Base-by-base conservation (phyloP, 805 yeast species). In the Jamesozyma jinghongensis region DNA sequence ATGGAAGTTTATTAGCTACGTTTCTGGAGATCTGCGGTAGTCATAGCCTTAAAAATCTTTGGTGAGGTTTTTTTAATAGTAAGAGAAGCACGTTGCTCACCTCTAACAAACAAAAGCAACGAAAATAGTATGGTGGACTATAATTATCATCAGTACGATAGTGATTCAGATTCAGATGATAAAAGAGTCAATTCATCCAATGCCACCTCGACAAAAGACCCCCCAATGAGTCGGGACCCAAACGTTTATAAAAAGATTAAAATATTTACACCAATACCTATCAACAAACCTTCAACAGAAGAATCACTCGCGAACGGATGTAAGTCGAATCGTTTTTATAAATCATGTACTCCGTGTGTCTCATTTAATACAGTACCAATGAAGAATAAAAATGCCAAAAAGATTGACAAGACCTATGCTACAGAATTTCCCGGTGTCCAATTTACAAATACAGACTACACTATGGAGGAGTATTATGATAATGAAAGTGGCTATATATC, bases 341-440 rank as follows among this genome's bases (percentile, higher is more conserved):
- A 40, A 19, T 34, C 20, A 16, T 49, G 44, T 31, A 45, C 43
- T 27, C 59, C 61, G 4, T 53, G 61, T 33, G 61, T 60, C 11
- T 60, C 65, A 1, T 60, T 59, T 41, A 54, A 60, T 40, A 60
- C 65, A 1, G 61, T 59, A 4, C 65, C 65, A 1, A 51, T 52
- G 3, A 37, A 34, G 12, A 48, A 51, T 10, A 41, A 47, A 14
- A 41, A 39, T 5, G 49, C 50, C 1, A 49, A 46, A 13, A 45
- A 43, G 13, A 45, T 43, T 19, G 51, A 49, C 26, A 34, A 27
- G 7, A 25, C 25, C 3, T 47, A 44, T 28, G 26, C 20, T 3
- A 37, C 40, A 19, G 57, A 52, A 13, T 56, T 57, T 40, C 53
- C 48, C 2, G 59, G 59, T 14, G 60, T 54, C 5, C 58, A 56